Conservation (phyloP, 2,329 filamentous ascomycete genomes). For the Geosmithia morbida region DNA sequence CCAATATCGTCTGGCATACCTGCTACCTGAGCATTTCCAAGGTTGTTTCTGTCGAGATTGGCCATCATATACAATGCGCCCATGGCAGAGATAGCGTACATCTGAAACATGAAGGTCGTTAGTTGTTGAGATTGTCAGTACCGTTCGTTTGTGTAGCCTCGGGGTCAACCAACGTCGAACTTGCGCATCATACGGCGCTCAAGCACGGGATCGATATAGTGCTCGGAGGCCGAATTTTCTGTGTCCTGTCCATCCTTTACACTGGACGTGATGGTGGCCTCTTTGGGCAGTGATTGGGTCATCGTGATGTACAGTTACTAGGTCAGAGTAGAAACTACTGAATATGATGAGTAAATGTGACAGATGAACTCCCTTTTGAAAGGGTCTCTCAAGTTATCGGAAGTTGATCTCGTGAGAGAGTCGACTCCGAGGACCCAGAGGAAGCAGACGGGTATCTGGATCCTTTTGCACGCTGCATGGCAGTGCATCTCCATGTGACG, state of each 20-base stretch:
- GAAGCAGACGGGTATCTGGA: too few species aligned
- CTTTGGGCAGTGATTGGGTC: not conserved
- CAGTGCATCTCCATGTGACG: too few species aligned
- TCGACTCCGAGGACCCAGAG: too few species aligned
- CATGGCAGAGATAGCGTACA: conserved; percentile 7
- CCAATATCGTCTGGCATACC: conserved; percentile 14
- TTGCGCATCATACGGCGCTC: conserved; percentile 10
- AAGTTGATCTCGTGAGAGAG: too few species aligned
- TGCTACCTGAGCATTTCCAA: conserved; percentile 13
- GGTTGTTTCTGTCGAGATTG: conserved; percentile 15
- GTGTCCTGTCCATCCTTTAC: not conserved
- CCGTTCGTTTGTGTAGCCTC: not conserved
- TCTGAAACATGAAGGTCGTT: not conserved
- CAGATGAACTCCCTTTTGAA: not conserved
- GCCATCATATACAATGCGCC: conserved; percentile 15
- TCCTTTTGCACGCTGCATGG: too few species aligned
- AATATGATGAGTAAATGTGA: not conserved
- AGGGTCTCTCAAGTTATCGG: not conserved
- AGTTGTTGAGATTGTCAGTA: not conserved
- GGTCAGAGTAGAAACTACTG: not conserved
- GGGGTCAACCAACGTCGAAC: conserved; percentile 6
- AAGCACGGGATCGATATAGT: conserved; percentile 6
- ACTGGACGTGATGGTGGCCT: not conserved
- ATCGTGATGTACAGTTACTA: not conserved
- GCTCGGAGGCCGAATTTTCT: not conserved